Evolutionary conservation across 1,139 yeast species (phyloP), one percentile per base, ranked within the genome.

Genomic region (Candida sanyaensis): DNA sequence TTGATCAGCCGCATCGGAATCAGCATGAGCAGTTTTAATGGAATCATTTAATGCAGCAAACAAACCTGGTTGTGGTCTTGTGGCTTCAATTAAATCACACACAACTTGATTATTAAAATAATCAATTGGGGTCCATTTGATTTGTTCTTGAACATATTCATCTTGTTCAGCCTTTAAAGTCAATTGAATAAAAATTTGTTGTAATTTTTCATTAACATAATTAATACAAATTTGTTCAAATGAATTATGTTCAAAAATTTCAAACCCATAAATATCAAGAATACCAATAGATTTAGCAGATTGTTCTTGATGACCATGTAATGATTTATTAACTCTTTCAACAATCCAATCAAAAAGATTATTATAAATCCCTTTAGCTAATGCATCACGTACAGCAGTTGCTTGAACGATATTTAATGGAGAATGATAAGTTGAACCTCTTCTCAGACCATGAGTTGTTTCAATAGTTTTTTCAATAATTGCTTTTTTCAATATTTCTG

Each of bases 21-120:
- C 99, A 2, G 99, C 99, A 66, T 95, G 99, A 0, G 99, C 99
- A 13, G 98, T 95, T 43, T 97, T 97, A 63, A 92, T 86, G 0
- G 98, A 93, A 71, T 95, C 99, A 67, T 93, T 93, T 68, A 95
- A 78, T 1, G 97, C 97, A 2, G 99, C 96, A 71, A 95, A 92
- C 44, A 95, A 80, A 52, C 99, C 99, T 0, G 98, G 98, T 50
- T 71, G 76, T 1, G 99, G 99, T 62, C 97, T 82, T 50, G 84
- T 83, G 32, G 91, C 89, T 69, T 95, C 99, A 63, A 95, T 95
- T 64, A 95, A 78, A 61, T 95, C 99, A 75, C 99, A 95, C 37
- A 95, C 99, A 57, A 95, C 87, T 68, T 93, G 87, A 69, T 95
- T 95, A 70, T 95, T 93, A 73, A 95, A 95, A 69, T 91, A 95